Evolutionary conservation across 148 eudicot genomes (phyloP).

Genomic region (Amaranthus cruentus): DNA sequence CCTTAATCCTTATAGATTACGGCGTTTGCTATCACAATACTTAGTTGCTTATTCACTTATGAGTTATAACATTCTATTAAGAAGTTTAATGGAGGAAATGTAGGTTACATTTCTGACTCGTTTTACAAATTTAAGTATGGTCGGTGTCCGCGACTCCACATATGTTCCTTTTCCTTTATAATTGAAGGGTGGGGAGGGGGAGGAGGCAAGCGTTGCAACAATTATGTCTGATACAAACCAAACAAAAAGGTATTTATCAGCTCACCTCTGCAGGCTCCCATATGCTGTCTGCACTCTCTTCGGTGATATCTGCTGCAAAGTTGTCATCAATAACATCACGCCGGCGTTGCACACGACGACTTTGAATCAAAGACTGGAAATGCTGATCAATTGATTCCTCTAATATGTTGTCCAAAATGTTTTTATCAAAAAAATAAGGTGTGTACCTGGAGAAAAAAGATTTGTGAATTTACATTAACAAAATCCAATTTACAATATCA

Average conservation of each 20-base stretch:
- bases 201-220: no score
- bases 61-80: background rate
- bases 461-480: background rate
- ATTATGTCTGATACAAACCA: no score
- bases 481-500: background rate
- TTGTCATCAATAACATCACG: conserved; percentile 74
- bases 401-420: conserved; percentile 74
- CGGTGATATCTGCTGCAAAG: conserved; percentile 57
- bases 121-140: no score
- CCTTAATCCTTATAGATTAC: no score
- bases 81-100: background rate
- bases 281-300: conserved; percentile 67
- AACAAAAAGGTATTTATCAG: background rate
- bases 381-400: conserved; percentile 95
- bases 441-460: conserved; percentile 61
- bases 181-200: no score
- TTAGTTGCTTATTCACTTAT: background rate
- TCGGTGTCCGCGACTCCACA: no score
- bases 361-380: conserved; percentile 73
- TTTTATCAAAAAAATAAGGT: conserved; percentile 90
- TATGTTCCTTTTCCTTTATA: no score
- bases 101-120: no score
- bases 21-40: background rate
- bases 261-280: conserved; percentile 90
- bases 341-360: conserved; percentile 62